Evolutionary conservation across 1,284 basidiomycete species (phyloP), one percentile per base, ranked within the genome.

Genomic region (Dichomitus squalens): DNA sequence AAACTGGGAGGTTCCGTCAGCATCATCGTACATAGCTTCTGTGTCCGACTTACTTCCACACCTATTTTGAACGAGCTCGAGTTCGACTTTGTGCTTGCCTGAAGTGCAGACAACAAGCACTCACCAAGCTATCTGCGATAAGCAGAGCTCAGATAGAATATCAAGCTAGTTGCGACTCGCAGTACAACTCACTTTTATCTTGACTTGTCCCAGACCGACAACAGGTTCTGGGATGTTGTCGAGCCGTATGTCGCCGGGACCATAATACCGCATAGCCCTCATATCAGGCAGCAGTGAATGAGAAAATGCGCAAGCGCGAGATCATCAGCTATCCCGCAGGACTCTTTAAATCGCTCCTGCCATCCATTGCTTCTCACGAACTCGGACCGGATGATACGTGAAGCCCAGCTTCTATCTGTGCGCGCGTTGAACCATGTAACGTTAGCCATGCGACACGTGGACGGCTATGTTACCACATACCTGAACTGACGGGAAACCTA

Each of bases 241-340:
- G 27, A 75, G 60, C 7, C 72, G 70, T 41, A 75, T 61, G 48
- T 75, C 71, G 1, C 66, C 61, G 16, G 66, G 65, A 4, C 71
- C 73, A 49, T 73, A 67, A 58, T 66, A 75, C 9, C 68, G 68
- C 31, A 69, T 68, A 5, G 72, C 72, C 39, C 59, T 67, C 71
- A 72, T 72, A 20, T 33, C 43, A 7, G 29, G 14, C 9, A n/a
- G 14, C 16, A 3, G 11, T 25, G 38, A 6, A 16, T 1, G 47
- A 27, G 21, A 9, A 23, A 18, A 16, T 18, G 36, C 11, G n/a
- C n/a, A n/a, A n/a, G n/a, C 7, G 39, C 21, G 21, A 6, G 11
- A 14, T 41, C 3, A 2, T 18, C 18, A 4, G 21, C 39, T 20
- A 41, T 16, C 16, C 12, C 6, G 39, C 20, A 18, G 18, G 44